Percentiles rank a stretch among this genome's conserved stretches.
phyloP scores from a whole-genome alignment of 1,139 yeast genomes.

The Debaryomyces psychrophilus region DNA sequence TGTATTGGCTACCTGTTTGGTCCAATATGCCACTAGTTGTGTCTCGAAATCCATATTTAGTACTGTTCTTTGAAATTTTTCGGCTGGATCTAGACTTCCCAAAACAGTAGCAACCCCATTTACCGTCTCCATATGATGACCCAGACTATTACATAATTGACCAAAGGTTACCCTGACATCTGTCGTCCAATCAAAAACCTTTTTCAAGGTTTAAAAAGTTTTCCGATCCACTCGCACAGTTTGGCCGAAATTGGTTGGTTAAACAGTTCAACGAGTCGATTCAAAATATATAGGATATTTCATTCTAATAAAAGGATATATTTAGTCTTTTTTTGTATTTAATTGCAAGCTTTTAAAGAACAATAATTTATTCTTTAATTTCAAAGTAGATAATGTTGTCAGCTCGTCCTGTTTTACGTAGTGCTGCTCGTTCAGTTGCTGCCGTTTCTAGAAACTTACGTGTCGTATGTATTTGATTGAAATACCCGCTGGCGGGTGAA shows the following conservation, averaged over 20 bases:
- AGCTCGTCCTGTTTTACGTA: conserved; percentile 80
- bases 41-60: neutral
- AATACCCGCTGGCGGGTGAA: neutral
- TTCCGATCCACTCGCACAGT: conserved; percentile 12
- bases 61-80: conserved; percentile 8
- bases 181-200: conserved; percentile 7
- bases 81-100: conserved; percentile 8
- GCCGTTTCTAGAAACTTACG: conserved; percentile 65
- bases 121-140: neutral
- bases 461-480: conserved; percentile 56
- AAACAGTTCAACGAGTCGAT: conserved; percentile 10
- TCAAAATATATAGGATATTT: conserved; percentile 8
- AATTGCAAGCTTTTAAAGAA: conserved; percentile 13
- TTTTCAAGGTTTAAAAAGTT: conserved; percentile 10
- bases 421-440: conserved; percentile 77
- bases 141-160: neutral
- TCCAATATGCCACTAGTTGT: neutral
- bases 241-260: conserved; percentile 13
- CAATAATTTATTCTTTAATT: conserved; percentile 16
- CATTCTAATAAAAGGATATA: conserved; percentile 10
- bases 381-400: conserved; percentile 59
- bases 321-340: conserved; percentile 10
- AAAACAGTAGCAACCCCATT: conserved; percentile 3
- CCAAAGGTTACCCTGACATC: conserved; percentile 7
- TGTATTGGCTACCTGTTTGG: neutral